Base-by-base conservation (phyloP, 768 basidiomycete species). In the Pleurotus giganteus region DNA sequence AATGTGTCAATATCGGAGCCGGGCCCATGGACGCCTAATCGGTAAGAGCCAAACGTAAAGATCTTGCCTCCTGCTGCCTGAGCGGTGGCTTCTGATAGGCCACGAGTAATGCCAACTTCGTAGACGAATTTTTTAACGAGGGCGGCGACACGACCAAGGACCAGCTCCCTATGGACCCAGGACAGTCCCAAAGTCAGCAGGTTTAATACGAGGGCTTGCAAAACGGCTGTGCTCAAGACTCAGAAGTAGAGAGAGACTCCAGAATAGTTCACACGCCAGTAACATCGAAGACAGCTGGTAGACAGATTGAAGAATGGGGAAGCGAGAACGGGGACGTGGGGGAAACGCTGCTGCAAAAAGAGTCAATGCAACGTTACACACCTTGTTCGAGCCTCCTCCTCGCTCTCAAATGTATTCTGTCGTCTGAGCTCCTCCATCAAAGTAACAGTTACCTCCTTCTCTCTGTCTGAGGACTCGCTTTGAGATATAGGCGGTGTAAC, bases 41-140 rank as follows among this genome's bases (percentile, higher is more conserved):
- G 89, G 78, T 98, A 98, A 49, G 95, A 98, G 37, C 97, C 97
- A 70, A 96, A 99, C 5, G 97, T 98, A 70, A 94, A 99, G 68
- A 99, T 98, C 78, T 98, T 96, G 60, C 95, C 97, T 49, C 97
- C 97, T 7, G 97, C 93, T 45, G 91, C 86, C 49, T 74, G 82
- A 7, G 96, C 95, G 1, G 92, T 89, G 17, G 87, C 72, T 59
- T 98, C 94, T 27, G 94, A 95, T 43, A 96, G 75, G 5, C 96
- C 96, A 36, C 80, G 82, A 41, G 82, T 73, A 55, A 95, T 68
- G 6, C 90, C 88, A 1, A 95, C 85, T 58, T 83, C 82, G 65
- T 83, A 84, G 46, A 99, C 97, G 67, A 98, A 99, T 66, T 91
- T 85, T 74, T 93, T 94, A 61, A 98, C 93, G 24, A 97, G 78